Base-by-base conservation (phyloP, 164 flowering plant species). In the Litsea cubeba region DNA sequence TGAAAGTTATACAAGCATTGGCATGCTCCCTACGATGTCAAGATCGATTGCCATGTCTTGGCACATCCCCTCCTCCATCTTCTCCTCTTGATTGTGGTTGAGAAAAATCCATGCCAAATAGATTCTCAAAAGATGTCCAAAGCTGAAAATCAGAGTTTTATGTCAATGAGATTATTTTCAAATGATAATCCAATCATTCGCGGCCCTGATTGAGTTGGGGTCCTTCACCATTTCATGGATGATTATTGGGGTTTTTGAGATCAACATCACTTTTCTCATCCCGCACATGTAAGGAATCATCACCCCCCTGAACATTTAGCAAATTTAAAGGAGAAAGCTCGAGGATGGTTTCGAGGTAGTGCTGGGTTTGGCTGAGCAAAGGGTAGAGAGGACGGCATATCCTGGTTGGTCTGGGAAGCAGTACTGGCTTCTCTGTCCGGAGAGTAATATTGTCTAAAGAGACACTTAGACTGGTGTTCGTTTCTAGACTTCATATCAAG, bases 391-490 rank as follows among this genome's bases (percentile, higher is more conserved):
- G 79, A 18, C 11, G 80, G 73, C 20, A 76, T 80, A 11, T 79
- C 84, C 22, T 81, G 73, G 32, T 72, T 71, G 10, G 76, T 73
- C 28, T 83, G 83, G 64, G 76, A 80, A 65, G 62, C 69, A 40
- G 46, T 15, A n/a, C n/a, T n/a, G 49, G 62, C 65, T 58, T 86
- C 84, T 22, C 76, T 78, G 8, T 63, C 81, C 6, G 79, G 32
- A 57, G 83, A 26, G 71, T 64, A 60, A 65, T 28, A 65, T 2
- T 22, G 3, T 28, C 86, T 76, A 71, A 74, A 79, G 10, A 77
- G 82, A 73, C 93, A 88, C 64, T 26, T 81, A 57, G 81, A n/a
- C 71, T 87, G 87, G 67, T 88, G 90, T 79, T 85, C 84, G 80
- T 87, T 83, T 74, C 90, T 83, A 11, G 88, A 70, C 54, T 66